Evolutionary conservation across 1,139 yeast species (phyloP), one percentile per base, ranked within the genome.

Genomic region (Pichia terricola): DNA sequence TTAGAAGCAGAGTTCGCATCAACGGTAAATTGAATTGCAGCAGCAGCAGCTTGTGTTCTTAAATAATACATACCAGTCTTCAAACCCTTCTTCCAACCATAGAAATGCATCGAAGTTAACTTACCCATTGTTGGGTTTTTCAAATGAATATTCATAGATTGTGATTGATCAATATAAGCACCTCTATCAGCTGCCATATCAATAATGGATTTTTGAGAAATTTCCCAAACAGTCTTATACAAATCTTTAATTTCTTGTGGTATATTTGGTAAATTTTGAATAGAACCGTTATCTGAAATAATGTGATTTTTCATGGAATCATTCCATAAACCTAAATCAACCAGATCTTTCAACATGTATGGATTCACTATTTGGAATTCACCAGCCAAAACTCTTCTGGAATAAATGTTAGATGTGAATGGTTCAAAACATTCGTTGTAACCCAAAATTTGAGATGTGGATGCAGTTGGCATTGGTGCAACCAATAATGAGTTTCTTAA

Each of bases 61-160:
- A 91, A 70, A 66, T 91, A 91, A 72, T 91, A 91, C 95, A 91
- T 89, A 50, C 98, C 98, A 4, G 98, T 91, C 73, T 91, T 91
- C 61, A 91, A 75, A 39, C 97, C 98, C 70, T 81, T 84, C 66
- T 82, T 82, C 97, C 97, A 91, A 39, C 96, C 95, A 63, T 89
- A 87, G 69, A 91, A 91, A 65, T 91, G 97, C 94, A 89, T 89
- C 57, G 89, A 77, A n/a, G 97, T 89, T 53, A 91, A 73, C 64
- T 89, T 89, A 50, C 95, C 94, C 80, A 85, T 80, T 1, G 96
- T 85, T 41, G 96, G 96, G 46, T 81, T 77, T 61, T 76, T 79
- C 64, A 89, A 72, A 68, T 85, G 84, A 55, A 89, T 79, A 65
- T 89, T 91, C 74, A 91, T 70, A 45, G 94, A 80, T 68, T 91